phyloP scores from a whole-genome alignment of 208 protist genomes.

The Leishmania amazonensis region DNA sequence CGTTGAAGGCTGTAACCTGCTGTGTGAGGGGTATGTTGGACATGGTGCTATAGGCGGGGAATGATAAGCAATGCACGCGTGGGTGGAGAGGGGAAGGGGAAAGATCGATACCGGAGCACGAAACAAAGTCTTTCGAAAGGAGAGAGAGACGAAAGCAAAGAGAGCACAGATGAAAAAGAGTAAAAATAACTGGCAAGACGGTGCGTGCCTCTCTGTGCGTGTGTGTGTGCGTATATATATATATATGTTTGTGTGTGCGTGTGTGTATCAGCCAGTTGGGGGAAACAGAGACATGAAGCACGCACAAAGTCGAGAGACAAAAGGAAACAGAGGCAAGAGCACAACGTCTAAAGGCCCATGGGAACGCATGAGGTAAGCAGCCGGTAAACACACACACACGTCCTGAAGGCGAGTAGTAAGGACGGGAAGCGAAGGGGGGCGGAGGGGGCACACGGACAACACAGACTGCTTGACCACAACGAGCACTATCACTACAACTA shows the following conservation, averaged over 20 bases:
- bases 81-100: not conserved
- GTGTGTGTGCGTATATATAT: not conserved
- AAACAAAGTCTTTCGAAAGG: not conserved
- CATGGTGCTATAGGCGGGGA: slow-evolving; percentile 8
- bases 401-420: not conserved
- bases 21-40: slow-evolving; percentile 14
- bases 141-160: not conserved
- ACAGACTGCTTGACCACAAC: not conserved
- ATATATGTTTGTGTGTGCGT: not conserved
- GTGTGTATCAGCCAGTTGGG: not conserved
- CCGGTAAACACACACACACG: not conserved
- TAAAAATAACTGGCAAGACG: not conserved
- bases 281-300: not conserved
- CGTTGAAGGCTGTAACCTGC: slow-evolving; percentile 51
- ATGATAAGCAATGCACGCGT: not conserved
- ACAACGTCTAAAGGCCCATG: not conserved
- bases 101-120: not conserved
- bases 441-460: not conserved
- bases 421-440: not conserved
- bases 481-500: not conserved
- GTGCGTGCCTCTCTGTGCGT: not conserved
- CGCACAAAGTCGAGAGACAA: not conserved
- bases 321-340: not conserved
- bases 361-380: not conserved
- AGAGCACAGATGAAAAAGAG: slow-evolving; percentile 3